These are phyloP conservation scores for Talaromyces amestolkiae DNA, from an alignment of 2,329 filamentous ascomycete species.

Conservation along the genomic window DNA sequence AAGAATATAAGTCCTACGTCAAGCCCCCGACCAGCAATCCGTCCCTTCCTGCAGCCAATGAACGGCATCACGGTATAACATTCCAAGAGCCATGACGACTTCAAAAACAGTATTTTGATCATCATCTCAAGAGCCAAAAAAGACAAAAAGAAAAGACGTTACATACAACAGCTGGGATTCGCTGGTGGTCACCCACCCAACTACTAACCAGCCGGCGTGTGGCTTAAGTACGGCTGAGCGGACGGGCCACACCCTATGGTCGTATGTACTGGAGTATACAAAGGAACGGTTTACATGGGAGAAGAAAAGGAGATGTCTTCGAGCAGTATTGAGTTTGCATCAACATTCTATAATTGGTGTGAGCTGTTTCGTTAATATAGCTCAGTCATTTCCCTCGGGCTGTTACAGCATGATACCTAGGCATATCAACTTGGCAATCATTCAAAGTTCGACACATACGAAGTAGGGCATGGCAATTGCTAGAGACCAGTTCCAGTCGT, in stretches of 20 bases:
- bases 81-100: background rate
- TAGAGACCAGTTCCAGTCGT: background rate
- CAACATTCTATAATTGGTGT: background rate
- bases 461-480: background rate
- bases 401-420: background rate
- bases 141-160: background rate
- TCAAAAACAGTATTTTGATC: background rate
- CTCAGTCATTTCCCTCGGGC: background rate
- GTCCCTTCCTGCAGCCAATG: background rate
- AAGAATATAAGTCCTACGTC: background rate
- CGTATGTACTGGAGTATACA: background rate
- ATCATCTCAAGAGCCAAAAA: background rate
- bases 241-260: slow-evolving; percentile 6
- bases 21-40: background rate
- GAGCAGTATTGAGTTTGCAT: background rate
- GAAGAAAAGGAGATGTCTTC: background rate
- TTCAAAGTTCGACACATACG: background rate
- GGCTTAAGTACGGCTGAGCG: slow-evolving; percentile 6
- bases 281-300: background rate
- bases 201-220: slow-evolving; percentile 7
- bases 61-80: background rate
- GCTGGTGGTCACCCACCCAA: slow-evolving; percentile 7
- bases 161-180: slow-evolving; percentile 4
- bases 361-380: background rate
- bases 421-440: background rate